Base-by-base conservation (phyloP, 1,284 basidiomycete species). In the Lentinula novae-zelandiae region DNA sequence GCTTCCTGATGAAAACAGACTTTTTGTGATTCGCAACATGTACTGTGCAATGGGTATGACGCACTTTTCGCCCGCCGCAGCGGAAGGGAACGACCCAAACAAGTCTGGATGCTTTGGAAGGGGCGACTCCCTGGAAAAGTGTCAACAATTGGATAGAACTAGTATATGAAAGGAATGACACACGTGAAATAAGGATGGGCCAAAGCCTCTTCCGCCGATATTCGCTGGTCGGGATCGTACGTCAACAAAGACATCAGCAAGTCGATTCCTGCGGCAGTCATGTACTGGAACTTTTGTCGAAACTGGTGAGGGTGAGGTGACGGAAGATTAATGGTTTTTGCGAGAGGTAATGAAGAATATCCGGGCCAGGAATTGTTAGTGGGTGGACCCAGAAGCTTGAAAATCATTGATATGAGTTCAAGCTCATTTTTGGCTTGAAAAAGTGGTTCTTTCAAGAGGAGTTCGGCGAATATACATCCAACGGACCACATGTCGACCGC, bases 401-500 rank as follows among this genome's bases (percentile, higher is more conserved):
- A 96, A 57, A 99, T 95, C 87, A 93, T 91, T 51, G 85, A 85
- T 56, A 99, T 80, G 66, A 99, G 89, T 70, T 99, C 96, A 12
- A 96, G 80, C 73, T 99, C 97, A 52, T 90, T 89, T 70, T 95
- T 92, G n/a, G 96, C 96, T 71, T 95, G 95, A 71, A 99, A 95
- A 12, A 99, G 78, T 0, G 97, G 95, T 71, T 96, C 94, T 65
- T 93, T 94, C 66, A 95, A 81, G 66, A 99, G 85, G 48, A 99
- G 81, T 72, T 99, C 97, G 27, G 92, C 96, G 72, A 99, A 98
- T 67, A 99, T 98, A 78, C 97, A 99, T 3, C 97, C 97, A n/a
- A 99, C 90, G 53, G 95, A 97, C 97, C 97, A 99, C 87, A 99
- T 90, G 73, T 99, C 97, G 66, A 99, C 89, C 1, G 96, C 92